Evolutionary conservation across 257 asterid species (phyloP), one percentile per base, ranked within the genome.

Genomic region (Mitragyna speciosa): DNA sequence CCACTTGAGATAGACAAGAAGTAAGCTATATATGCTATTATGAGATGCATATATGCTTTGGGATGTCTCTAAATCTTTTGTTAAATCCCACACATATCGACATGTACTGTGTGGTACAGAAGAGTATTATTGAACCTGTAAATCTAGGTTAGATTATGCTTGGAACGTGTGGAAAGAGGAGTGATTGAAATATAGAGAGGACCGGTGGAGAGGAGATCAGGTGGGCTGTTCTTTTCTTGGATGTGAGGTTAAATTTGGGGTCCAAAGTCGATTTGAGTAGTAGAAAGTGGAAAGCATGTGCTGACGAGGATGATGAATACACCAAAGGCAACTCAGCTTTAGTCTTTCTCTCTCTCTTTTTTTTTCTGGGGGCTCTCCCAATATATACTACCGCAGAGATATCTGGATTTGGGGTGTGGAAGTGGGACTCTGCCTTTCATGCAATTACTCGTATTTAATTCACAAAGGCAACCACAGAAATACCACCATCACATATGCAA

Each of bases 251-350:
- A 91, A 89, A 31, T 54, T 82, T 79, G 84, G 92, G 91, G 89
- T 87, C 88, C 84, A 80, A 87, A 78, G 84, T 68, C 41, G 81
- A 82, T 72, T 82, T 74, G 75, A 73, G 85, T 58, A 78, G 91
- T 83, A 84, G 92, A 89, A 92, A 92, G 96, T 91, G 96, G 97
- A 87, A 85, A 88, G 94, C 97, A 90, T 89, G 94, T 89, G 94
- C 63, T 90, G 93, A 87, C 89, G 70, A 86, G 91, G 90, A 87
- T 83, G 89, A 85, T 56, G 91, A 88, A 82, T 75, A 90, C 87
- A 88, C 67, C 90, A 89, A 91, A 89, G 97, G 92, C 87, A 85
- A 82, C 79, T 87, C 88, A 86, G 85, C 96, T 91, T 88, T 90
- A 87, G 80, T 74, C 87, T 84, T 83, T 77, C 51, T 61, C 56